Base-by-base conservation (phyloP, 371 early-diverging fungal species). In the Rhizopus arrhizus region DNA sequence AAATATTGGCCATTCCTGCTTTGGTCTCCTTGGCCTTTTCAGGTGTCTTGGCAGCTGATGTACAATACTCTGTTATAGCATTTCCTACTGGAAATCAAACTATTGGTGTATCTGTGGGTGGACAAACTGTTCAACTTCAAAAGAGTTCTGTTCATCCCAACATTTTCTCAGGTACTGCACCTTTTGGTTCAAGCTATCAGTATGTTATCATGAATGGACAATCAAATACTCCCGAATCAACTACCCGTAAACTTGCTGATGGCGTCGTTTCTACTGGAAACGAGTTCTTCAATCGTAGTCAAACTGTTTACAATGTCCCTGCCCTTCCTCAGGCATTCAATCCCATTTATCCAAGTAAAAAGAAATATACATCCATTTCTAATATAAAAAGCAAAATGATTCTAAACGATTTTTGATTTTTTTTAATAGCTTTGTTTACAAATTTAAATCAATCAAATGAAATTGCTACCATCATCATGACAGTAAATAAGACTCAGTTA, bases 251-350 rank as follows among this genome's bases (percentile, higher is more conserved):
- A 12, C 61, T 82, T 4, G 66, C 76, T 13, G 42, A 56, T 3
- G 78, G 76, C 9, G 70, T 68, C 6, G 56, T 66, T 10, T 47
- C 70, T 13, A 82, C 82, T 10, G 80, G 81, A 43, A 82, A 84
- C 56, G 85, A 85, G 40, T 82, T 81, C 56, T 85, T 80, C 64
- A 76, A 70, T 50, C 79, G 83, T 35, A 53, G 72, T 10, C 72
- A 70, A 28, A 77, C 80, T 6, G 52, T 81, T 11, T 58, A 64
- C 52, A 35, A 66, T 43, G 67, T 85, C 2, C 85, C 85, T 16
- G 67, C 65, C 4, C 61, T 85, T 31, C 85, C 85, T 53, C 83
- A 85, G 61, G 81, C 80, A 0, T 85, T 60, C 49, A 61, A 79
- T n/a, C 76, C 76, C 31, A 43, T 70, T 31, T 74, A 75, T 59